Evolutionary conservation across 768 basidiomycete species (phyloP).

Genomic region (Baorangia bicolor): DNA sequence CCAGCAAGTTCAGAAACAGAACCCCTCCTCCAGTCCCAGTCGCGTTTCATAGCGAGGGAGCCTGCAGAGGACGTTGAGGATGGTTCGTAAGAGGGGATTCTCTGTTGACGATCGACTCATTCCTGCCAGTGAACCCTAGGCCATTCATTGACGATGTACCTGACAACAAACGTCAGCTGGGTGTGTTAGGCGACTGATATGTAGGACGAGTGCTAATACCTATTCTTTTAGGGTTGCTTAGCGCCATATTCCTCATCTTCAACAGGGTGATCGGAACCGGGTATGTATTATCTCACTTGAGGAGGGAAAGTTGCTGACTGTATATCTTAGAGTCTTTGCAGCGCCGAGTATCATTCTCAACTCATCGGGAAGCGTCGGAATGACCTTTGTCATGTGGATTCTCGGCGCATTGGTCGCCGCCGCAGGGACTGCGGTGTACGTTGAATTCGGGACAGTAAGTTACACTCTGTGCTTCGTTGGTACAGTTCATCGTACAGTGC

Average conservation of each 20-base stretch:
- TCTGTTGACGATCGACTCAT: background rate
- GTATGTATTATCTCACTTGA: slow-evolving; percentile 33
- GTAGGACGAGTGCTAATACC: background rate
- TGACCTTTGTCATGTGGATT: slow-evolving; percentile 69
- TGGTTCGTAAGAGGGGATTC: slow-evolving; percentile 10
- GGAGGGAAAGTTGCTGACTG: background rate
- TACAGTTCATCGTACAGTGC: background rate
- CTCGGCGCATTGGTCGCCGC: slow-evolving; percentile 63
- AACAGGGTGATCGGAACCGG: slow-evolving; percentile 76
- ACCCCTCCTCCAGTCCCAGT: slow-evolving; percentile 16
- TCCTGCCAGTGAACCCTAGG: slow-evolving; percentile 1
- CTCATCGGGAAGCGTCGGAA: slow-evolving; percentile 67
- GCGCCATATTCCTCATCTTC: slow-evolving; percentile 66
- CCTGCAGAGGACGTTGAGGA: slow-evolving; percentile 4
- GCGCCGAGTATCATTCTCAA: slow-evolving; percentile 67
- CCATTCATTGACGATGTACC: slow-evolving; percentile 46
- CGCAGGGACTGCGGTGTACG: slow-evolving; percentile 66
- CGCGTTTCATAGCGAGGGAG: background rate
- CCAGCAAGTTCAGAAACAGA: slow-evolving; percentile 17
- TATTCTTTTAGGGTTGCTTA: slow-evolving; percentile 31
- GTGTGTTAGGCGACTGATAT: slow-evolving; percentile 31
- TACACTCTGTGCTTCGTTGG: background rate
- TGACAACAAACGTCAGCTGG: slow-evolving; percentile 47
- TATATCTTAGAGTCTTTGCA: slow-evolving; percentile 59
- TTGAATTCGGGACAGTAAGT: slow-evolving; percentile 72